Evolutionary conservation across 495 filamentous ascomycete genomes (phyloP), one percentile per base, ranked within the genome.

Genomic region (Astrocystis sublimbata): DNA sequence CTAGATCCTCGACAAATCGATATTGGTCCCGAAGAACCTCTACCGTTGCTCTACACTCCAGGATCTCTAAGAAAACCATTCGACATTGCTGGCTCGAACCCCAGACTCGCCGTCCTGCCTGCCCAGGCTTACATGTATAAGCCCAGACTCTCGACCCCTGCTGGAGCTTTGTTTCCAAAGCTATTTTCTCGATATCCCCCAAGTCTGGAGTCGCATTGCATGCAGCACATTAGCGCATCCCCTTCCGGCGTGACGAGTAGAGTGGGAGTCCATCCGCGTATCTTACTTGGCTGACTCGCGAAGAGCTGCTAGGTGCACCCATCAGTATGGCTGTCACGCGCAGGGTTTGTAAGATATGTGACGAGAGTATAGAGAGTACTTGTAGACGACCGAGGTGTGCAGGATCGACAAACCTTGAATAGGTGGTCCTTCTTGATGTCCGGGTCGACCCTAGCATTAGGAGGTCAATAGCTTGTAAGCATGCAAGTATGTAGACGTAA

Each of bases 211-310:
- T n/a, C n/a, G n/a, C n/a, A n/a, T n/a, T n/a, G n/a, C n/a, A n/a
- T 59, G 56, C 56, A 59, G 42, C 31, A 59, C 56, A 47, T 59
- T 59, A 59, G 56, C 45, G 56, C 56, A 59, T 59, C 19, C 56
- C 43, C 30, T 59, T 50, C 56, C 56, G 56, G 26, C 24, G 42
- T 49, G 56, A 50, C 50, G 56, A 43, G 17, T 59, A 50, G 42
- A 33, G 15, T 35, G 31, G 56, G 50, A 58, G 41, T 23, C 42
- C n/a, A 30, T 15, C n/a, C n/a, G n/a, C n/a, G n/a, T n/a, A n/a
- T n/a, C n/a, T n/a, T n/a, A n/a, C n/a, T n/a, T n/a, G 23, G 42
- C 40, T 59, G 56, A 50, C 56, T 59, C 56, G 56, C 21, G 24
- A 47, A 21, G 19, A 30, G 33, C 43, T 40, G 17, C n/a, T n/a